Conservation (phyloP, 2,329 filamentous ascomycete genomes). For the Pseudogymnoascus verrucosus region DNA sequence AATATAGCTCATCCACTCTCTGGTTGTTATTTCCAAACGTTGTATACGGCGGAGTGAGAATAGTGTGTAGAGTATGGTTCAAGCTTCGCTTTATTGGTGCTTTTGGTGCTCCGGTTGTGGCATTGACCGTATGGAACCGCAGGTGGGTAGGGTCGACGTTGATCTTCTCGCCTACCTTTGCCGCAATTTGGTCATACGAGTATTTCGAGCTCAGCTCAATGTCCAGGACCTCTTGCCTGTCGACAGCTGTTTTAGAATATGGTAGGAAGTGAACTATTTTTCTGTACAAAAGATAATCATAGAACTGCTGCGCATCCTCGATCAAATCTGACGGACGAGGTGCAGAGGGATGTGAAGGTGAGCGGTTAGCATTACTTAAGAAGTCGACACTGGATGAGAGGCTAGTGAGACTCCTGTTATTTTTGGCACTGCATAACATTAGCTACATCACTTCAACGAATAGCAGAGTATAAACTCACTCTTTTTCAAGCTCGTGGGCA, state of each 20-base stretch:
- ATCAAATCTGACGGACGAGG: slow-evolving; percentile 39
- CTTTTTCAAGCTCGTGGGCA: slow-evolving; percentile 14
- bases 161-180: slow-evolving; percentile 73
- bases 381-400: background rate
- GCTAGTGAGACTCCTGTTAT: background rate
- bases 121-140: slow-evolving; percentile 82
- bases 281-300: slow-evolving; percentile 86
- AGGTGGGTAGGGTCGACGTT: slow-evolving; percentile 76
- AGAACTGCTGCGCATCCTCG: slow-evolving; percentile 75
- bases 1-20: slow-evolving; percentile 72
- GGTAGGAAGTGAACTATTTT: slow-evolving; percentile 72
- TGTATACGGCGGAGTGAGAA: slow-evolving; percentile 68
- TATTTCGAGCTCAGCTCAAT: slow-evolving; percentile 80
- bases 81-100: slow-evolving; percentile 64
- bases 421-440: slow-evolving; percentile 25
- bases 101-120: slow-evolving; percentile 69
- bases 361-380: background rate
- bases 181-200: slow-evolving; percentile 77
- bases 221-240: slow-evolving; percentile 59
- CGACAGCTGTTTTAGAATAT: slow-evolving; percentile 49
- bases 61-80: slow-evolving; percentile 57
- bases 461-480: slow-evolving; percentile 18
- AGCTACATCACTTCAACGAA: slow-evolving; percentile 37
- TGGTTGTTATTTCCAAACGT: slow-evolving; percentile 63
- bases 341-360: background rate